Percentiles rank a stretch among this genome's conserved stretches.
phyloP scores from a whole-genome alignment of 441 rosid genomes.

The Syzygium syzygioides region DNA sequence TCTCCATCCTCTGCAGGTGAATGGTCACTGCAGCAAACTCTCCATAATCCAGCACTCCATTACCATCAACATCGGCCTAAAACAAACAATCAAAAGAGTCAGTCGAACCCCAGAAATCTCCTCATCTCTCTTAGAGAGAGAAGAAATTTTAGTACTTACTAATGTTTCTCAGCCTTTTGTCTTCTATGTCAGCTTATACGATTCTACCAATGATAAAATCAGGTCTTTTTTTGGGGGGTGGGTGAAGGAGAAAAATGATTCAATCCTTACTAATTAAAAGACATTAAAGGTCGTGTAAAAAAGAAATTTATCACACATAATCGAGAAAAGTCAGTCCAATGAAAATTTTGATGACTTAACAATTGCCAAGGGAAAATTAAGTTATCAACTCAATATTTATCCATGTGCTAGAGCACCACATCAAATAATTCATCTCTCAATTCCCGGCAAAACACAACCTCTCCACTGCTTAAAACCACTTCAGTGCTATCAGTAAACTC shows the following conservation, averaged over 20 bases:
- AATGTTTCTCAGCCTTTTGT: background rate
- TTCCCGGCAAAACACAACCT: background rate
- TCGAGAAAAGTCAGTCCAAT: background rate
- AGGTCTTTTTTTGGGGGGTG: background rate
- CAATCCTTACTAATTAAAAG: background rate
- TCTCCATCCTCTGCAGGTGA: conserved; percentile 96
- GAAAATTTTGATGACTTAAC: background rate
- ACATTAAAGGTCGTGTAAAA: background rate
- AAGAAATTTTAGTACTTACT: background rate
- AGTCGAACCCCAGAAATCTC: background rate
- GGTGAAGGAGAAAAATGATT: background rate
- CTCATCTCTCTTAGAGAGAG: background rate
- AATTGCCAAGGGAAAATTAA: background rate
- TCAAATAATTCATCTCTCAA: background rate
- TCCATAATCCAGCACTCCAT: conserved; percentile 83
- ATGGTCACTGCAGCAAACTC: conserved; percentile 96
- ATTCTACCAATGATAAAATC: background rate
- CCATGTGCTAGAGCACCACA: background rate
- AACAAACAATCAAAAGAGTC: conserved; percentile 1
- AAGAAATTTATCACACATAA: background rate
- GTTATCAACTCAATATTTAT: background rate
- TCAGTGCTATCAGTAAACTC: background rate
- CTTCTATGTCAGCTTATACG: background rate
- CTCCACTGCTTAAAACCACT: background rate
- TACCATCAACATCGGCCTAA: conserved; percentile 94